phyloP scores from a whole-genome alignment of 2,329 filamentous ascomycete species.

The Calonectria montana region DNA sequence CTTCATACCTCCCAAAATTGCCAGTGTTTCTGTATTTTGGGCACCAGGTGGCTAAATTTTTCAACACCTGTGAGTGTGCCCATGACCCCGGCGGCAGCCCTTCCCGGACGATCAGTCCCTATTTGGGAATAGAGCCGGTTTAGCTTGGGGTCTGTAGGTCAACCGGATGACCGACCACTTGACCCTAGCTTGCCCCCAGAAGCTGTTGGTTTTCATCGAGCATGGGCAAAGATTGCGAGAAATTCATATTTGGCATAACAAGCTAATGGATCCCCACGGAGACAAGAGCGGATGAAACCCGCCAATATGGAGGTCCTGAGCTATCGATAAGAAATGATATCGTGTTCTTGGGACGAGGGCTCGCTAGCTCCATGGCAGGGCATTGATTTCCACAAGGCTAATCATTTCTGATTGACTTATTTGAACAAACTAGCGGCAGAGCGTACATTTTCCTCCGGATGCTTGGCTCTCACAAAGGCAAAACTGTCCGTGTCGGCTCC shows the following conservation, averaged over 20 bases:
- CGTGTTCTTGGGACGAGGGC: too few relatives aligned
- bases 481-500: background rate
- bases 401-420: background rate
- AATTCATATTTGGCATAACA: background rate
- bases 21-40: slow-evolving; percentile 1
- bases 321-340: background rate
- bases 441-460: too few relatives aligned
- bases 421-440: background rate
- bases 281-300: too few relatives aligned
- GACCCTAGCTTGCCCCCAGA: background rate
- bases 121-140: slow-evolving; percentile 18
- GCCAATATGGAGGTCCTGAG: background rate
- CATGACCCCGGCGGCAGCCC: slow-evolving; percentile 14
- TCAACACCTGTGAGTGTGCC: background rate
- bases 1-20: background rate
- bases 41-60: slow-evolving; percentile 9
- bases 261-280: background rate
- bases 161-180: background rate
- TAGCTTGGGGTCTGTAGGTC: slow-evolving; percentile 10
- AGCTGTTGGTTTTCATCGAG: background rate
- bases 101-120: slow-evolving; percentile 19
- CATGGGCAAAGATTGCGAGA: background rate
- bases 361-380: background rate
- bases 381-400: background rate
- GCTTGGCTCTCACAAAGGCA: background rate